Evolutionary conservation across 2,329 filamentous ascomycete species (phyloP).

Genomic region (Aspergillus sp.): DNA sequence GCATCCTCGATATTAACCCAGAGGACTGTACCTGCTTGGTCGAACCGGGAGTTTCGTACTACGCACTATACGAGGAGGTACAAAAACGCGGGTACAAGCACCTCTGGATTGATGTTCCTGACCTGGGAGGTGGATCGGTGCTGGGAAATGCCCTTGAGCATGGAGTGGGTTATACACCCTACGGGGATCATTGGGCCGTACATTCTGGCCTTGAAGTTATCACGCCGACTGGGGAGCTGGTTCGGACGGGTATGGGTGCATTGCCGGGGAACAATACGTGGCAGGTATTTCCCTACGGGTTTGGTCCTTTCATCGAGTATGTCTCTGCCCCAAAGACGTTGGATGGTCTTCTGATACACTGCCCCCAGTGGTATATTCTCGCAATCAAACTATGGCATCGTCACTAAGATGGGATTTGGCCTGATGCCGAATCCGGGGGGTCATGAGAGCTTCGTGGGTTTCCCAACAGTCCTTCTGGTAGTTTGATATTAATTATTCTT

Average conservation of each 20-base stretch:
- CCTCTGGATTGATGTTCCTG: slow-evolving; percentile 30
- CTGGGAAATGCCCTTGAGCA: slow-evolving; percentile 50
- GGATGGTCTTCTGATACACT: too few species aligned
- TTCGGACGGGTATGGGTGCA: slow-evolving; percentile 51
- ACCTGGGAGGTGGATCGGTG: slow-evolving; percentile 46
- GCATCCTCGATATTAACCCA: slow-evolving; percentile 51
- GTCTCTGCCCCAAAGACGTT: too few species aligned
- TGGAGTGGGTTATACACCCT: slow-evolving; percentile 47
- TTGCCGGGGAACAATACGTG: not conserved
- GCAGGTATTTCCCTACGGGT: too few species aligned
- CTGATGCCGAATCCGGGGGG: too few species aligned
- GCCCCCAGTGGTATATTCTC: too few species aligned
- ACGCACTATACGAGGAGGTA: slow-evolving; percentile 50
- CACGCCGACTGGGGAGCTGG: slow-evolving; percentile 46
- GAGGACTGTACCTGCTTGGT: slow-evolving; percentile 53
- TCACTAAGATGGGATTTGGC: too few species aligned
- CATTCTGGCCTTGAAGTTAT: slow-evolving; percentile 49
- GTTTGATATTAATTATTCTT: too few species aligned
- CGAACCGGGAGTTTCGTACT: slow-evolving; percentile 58
- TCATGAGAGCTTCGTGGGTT: too few species aligned
- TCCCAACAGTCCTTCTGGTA: too few species aligned
- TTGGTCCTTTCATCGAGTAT: too few species aligned
- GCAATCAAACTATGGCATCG: too few species aligned
- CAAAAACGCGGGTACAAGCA: not conserved
- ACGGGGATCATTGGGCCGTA: slow-evolving; percentile 41